phyloP scores from a whole-genome alignment of 2,329 filamentous ascomycete species.

The Cordyceps cateniannulata region DNA sequence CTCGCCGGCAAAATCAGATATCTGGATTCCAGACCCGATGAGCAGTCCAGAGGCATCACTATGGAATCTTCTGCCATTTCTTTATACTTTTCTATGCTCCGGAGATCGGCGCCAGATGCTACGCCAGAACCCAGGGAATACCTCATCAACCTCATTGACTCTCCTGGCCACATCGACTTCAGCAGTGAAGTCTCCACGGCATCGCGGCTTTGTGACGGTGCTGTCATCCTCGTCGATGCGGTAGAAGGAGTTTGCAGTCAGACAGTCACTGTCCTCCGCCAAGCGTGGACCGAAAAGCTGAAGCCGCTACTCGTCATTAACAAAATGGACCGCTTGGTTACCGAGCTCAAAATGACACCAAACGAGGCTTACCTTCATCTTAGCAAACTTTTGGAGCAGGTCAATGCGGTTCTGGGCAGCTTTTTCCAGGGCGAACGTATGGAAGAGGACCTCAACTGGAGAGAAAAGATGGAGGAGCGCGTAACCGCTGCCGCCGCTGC shows the following conservation, averaged over 20 bases:
- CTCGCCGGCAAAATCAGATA: slow-evolving; percentile 97
- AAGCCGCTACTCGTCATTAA: slow-evolving; percentile 95
- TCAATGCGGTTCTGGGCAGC: slow-evolving; percentile 94
- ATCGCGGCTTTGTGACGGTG: slow-evolving; percentile 88
- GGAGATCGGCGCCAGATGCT: slow-evolving; percentile 62
- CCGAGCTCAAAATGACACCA: slow-evolving; percentile 90
- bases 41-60: slow-evolving; percentile 94
- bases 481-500: slow-evolving; percentile 64
- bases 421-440: slow-evolving; percentile 98
- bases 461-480: slow-evolving; percentile 84
- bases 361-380: slow-evolving; percentile 84
- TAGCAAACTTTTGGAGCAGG: slow-evolving; percentile 84
- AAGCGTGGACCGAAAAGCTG: slow-evolving; percentile 92
- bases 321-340: slow-evolving; percentile 93
- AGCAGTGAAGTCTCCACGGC: slow-evolving; percentile 97
- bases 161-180: slow-evolving; percentile 96
- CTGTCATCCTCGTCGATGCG: slow-evolving; percentile 88
- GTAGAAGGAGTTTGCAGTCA: slow-evolving; percentile 98
- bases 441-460: slow-evolving; percentile 96
- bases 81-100: slow-evolving; percentile 86
- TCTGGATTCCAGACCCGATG: slow-evolving; percentile 90
- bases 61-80: slow-evolving; percentile 99
- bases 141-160: slow-evolving; percentile 95
- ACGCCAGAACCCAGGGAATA: slow-evolving; percentile 76
- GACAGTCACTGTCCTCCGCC: slow-evolving; percentile 90